Conservation (phyloP, 2,329 filamentous ascomycete genomes). For the Aureobasidium lini region DNA sequence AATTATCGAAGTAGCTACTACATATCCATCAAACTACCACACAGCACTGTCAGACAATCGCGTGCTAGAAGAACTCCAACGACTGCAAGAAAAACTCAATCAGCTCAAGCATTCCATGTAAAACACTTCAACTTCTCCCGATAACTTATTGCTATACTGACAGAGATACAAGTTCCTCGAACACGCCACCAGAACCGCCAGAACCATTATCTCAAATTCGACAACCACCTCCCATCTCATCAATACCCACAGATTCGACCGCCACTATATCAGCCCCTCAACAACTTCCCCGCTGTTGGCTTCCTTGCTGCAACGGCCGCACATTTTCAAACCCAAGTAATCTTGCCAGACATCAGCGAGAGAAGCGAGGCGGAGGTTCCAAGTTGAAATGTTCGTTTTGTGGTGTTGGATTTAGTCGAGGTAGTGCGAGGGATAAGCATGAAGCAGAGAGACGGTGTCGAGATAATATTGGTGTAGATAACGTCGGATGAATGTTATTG, state of each 20-base stretch:
- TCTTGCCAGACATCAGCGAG: not conserved
- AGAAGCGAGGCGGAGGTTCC: not conserved
- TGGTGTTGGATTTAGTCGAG: not conserved
- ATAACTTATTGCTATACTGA: not conserved
- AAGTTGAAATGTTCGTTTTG: not conserved
- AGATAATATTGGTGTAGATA: too few relatives aligned
- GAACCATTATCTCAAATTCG: too few relatives aligned
- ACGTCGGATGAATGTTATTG: too few relatives aligned
- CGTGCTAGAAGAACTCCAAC: not conserved
- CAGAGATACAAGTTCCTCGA: too few relatives aligned
- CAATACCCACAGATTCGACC: too few relatives aligned
- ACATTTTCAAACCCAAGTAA: not conserved
- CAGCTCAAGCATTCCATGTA: not conserved
- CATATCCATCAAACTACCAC: not conserved
- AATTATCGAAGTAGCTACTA: too few relatives aligned
- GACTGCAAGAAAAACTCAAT: not conserved
- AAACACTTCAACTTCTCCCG: not conserved
- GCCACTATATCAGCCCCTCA: too few relatives aligned
- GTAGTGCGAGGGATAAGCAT: not conserved
- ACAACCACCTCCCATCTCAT: too few relatives aligned
- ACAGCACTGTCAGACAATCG: not conserved
- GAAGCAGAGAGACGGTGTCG: not conserved
- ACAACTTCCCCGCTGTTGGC: not conserved
- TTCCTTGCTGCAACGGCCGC: not conserved
- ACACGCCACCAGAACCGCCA: too few relatives aligned